A percentile compares a stretch with the other conserved stretches of the same genome.
These are phyloP conservation scores for Mycena amicta DNA, from an alignment of 768 basidiomycete genomes.

Conservation along the genomic window DNA sequence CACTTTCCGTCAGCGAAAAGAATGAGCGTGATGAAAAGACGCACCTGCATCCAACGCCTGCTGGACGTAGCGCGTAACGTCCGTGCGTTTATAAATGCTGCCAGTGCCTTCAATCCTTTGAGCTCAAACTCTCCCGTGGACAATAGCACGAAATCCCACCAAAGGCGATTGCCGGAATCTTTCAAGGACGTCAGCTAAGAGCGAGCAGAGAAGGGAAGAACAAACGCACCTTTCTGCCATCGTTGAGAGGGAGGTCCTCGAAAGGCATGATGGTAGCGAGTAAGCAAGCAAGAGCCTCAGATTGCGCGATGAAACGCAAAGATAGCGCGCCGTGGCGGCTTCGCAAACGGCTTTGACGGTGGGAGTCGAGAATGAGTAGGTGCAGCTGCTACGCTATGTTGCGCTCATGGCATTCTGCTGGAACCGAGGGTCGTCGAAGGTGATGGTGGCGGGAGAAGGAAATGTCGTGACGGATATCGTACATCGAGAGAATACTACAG, in stretches of 20 bases:
- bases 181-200: background rate
- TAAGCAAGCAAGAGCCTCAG: no score
- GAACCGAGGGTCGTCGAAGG: no score
- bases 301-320: no score
- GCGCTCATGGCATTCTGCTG: no score
- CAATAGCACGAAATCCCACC: constrained; percentile 39
- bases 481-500: no score
- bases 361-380: no score
- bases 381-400: no score
- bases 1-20: background rate
- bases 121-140: background rate
- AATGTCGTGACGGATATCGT: no score
- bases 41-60: constrained; percentile 41
- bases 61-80: constrained; percentile 45
- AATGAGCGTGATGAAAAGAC: background rate
- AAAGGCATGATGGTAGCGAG: constrained; percentile 35
- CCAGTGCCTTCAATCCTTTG: constrained; percentile 12
- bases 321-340: no score
- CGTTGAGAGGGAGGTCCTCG: constrained; percentile 27
- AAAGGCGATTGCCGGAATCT: constrained; percentile 52
- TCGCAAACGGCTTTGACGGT: no score
- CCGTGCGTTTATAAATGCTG: constrained; percentile 28
- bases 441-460: no score
- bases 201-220: background rate
- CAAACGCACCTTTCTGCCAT: constrained; percentile 29